Evolutionary conservation across 23 red algal genomes (phyloP).

Genomic region (Pyropia yezoensis): DNA sequence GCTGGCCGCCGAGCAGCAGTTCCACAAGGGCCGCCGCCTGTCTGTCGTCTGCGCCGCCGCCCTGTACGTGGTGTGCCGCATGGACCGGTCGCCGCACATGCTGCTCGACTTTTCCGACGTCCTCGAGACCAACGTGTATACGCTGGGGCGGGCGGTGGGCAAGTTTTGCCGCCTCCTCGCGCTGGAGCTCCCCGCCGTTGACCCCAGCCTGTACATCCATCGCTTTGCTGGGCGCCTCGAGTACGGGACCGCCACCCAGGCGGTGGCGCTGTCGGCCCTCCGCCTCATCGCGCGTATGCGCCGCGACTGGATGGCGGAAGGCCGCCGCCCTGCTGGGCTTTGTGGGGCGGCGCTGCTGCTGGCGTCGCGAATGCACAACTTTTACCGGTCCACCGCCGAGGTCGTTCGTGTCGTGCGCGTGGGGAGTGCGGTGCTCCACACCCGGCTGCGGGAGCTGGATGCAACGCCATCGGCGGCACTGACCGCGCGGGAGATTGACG

Average conservation of each 20-base stretch:
- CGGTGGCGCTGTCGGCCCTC: constrained; percentile 69
- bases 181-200: constrained; percentile 70
- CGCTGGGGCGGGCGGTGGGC: constrained; percentile 71
- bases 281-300: constrained; percentile 82
- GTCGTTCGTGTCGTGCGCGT: constrained; percentile 77
- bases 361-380: constrained; percentile 81
- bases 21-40: constrained; percentile 75
- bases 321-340: constrained; percentile 75
- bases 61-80: constrained; percentile 79
- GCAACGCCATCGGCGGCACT: constrained; percentile 58
- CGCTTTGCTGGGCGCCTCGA: constrained; percentile 78
- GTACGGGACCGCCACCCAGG: constrained; percentile 51
- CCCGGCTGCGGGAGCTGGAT: constrained; percentile 67
- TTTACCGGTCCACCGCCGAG: constrained; percentile 71
- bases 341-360: constrained; percentile 87
- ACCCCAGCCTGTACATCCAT: constrained; percentile 92
- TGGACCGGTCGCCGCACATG: constrained; percentile 80
- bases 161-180: constrained; percentile 56
- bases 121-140: constrained; percentile 69
- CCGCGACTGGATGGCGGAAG: constrained; percentile 84
- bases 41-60: constrained; percentile 67
- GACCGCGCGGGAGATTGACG: constrained; percentile 76
- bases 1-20: constrained; percentile 73
- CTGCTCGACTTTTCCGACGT: constrained; percentile 92
- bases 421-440: constrained; percentile 60